Percentiles rank a stretch among this genome's conserved stretches.
phyloP scores from a whole-genome alignment of 2,329 filamentous ascomycete species.

The Rhinocladiella mackenziei region DNA sequence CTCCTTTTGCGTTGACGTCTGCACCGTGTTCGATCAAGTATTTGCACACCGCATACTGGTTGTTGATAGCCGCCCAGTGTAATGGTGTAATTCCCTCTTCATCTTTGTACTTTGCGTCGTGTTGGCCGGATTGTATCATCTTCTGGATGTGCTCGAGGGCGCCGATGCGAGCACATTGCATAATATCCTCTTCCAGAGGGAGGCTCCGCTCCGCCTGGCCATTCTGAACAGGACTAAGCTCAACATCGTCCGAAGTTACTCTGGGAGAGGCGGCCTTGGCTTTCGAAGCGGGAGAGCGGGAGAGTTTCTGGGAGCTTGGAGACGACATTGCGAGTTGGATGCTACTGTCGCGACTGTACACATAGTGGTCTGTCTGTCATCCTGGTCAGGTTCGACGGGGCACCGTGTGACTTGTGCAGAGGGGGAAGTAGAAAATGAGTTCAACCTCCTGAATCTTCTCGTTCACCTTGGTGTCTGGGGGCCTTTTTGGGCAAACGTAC shows the following conservation, averaged over 20 bases:
- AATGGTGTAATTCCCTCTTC: slow-evolving; percentile 92
- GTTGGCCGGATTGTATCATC: slow-evolving; percentile 78
- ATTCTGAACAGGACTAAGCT: slow-evolving; percentile 29
- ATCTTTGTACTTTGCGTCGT: slow-evolving; percentile 77
- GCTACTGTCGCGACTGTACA: slow-evolving; percentile 5
- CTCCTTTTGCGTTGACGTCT: slow-evolving; percentile 90
- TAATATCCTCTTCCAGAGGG: slow-evolving; percentile 72
- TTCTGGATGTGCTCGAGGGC: slow-evolving; percentile 83
- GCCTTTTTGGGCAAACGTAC: slow-evolving; percentile 7
- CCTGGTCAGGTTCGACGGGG: background rate
- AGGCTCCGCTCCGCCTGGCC: slow-evolving; percentile 32
- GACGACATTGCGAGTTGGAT: slow-evolving; percentile 19
- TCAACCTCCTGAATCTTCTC: slow-evolving; percentile 8
- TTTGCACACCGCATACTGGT: slow-evolving; percentile 95
- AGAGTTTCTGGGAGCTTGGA: slow-evolving; percentile 16
- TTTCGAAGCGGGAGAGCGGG: slow-evolving; percentile 21
- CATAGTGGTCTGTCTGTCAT: slow-evolving; percentile 11
- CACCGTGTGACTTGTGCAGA: background rate
- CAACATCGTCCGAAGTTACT: slow-evolving; percentile 25
- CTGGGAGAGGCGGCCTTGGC: slow-evolving; percentile 22
- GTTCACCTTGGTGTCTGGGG: slow-evolving; percentile 4
- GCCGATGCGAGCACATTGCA: slow-evolving; percentile 88
- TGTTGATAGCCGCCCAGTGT: slow-evolving; percentile 98
- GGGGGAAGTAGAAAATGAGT: background rate
- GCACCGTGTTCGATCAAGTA: slow-evolving; percentile 83